These are phyloP conservation scores for Monosporascus sp. DNA, from an alignment of 2,329 filamentous ascomycete genomes.

Conservation along the genomic window DNA sequence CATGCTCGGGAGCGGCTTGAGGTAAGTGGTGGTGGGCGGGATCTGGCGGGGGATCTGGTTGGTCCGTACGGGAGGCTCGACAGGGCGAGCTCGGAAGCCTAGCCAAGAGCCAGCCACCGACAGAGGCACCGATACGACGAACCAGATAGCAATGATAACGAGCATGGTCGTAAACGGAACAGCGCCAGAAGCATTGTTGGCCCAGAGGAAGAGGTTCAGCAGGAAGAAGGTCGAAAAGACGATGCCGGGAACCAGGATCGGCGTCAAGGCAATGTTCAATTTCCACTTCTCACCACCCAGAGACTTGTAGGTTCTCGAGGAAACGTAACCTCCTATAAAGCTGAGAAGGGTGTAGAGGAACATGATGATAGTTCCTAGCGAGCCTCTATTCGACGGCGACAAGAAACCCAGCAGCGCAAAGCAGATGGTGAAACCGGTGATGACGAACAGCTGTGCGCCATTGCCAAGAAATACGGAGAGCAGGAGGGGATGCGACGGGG, in stretches of 20 bases:
- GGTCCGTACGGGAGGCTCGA: conserved; percentile 80
- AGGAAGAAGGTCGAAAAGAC: conserved; percentile 90
- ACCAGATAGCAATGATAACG: conserved; percentile 90
- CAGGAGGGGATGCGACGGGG: conserved; percentile 74
- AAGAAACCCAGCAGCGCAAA: conserved; percentile 93
- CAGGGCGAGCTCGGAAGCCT: conserved; percentile 69
- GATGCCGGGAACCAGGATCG: conserved; percentile 75
- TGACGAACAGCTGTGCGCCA: conserved; percentile 93
- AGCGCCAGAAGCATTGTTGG: conserved; percentile 83
- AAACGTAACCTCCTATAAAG: conserved; percentile 86
- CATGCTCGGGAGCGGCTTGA: conserved; percentile 84
- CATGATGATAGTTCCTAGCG: conserved; percentile 87
- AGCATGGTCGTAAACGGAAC: conserved; percentile 98
- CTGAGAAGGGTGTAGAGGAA: conserved; percentile 90
- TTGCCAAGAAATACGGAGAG: conserved; percentile 87
- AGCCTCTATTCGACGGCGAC: conserved; percentile 91
- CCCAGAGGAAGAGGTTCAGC: conserved; percentile 94
- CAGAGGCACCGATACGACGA: conserved; percentile 88
- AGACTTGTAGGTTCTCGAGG: conserved; percentile 87
- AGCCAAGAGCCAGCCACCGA: conserved; percentile 89
- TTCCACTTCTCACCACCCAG: conserved; percentile 94
- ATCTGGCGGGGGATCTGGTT: conserved; percentile 99
- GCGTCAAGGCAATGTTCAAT: conserved; percentile 83
- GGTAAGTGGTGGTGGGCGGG: conserved; percentile 75
- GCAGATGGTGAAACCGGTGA: conserved; percentile 89